Evolutionary conservation across 2,329 filamentous ascomycete species (phyloP).

Genomic region (Fonsecaea multimorphosa): DNA sequence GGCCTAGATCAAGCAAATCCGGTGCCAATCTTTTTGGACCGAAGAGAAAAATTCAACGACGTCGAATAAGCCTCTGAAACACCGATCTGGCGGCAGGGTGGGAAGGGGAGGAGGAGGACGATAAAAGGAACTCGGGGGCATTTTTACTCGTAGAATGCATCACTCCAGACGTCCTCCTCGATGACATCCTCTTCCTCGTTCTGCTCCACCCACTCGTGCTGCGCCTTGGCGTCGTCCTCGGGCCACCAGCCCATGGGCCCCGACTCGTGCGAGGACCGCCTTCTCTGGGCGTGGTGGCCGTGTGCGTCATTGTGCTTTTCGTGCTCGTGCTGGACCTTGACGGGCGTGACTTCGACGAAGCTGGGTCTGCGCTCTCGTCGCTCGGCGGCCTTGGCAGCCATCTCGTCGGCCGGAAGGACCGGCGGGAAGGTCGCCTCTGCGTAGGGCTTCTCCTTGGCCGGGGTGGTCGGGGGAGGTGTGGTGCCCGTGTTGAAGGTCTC

Average conservation of each 20-base stretch:
- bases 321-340: slow-evolving; percentile 22
- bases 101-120: neutral
- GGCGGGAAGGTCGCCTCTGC: slow-evolving; percentile 8
- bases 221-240: slow-evolving; percentile 24
- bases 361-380: slow-evolving; percentile 27
- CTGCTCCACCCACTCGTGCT: slow-evolving; percentile 31
- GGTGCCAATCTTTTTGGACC: slow-evolving; percentile 6
- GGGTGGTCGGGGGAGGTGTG: slow-evolving; percentile 24
- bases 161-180: slow-evolving; percentile 30
- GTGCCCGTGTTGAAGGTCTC: slow-evolving; percentile 32
- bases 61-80: slow-evolving; percentile 6
- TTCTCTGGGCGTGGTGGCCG: neutral
- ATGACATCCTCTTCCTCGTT: slow-evolving; percentile 33
- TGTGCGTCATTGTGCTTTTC: slow-evolving; percentile 19
- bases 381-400: slow-evolving; percentile 1
- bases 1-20: neutral
- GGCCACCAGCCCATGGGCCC: slow-evolving; percentile 34
- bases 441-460: slow-evolving; percentile 6
- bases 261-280: slow-evolving; percentile 21
- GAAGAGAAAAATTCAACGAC: neutral
- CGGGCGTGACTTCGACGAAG: slow-evolving; percentile 29
- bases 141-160: slow-evolving; percentile 31
- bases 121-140: neutral
- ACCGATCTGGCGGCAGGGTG: neutral
- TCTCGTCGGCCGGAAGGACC: neutral